phyloP scores from a whole-genome alignment of 1,139 yeast genomes.

The Meyerozyma elateridarum region DNA sequence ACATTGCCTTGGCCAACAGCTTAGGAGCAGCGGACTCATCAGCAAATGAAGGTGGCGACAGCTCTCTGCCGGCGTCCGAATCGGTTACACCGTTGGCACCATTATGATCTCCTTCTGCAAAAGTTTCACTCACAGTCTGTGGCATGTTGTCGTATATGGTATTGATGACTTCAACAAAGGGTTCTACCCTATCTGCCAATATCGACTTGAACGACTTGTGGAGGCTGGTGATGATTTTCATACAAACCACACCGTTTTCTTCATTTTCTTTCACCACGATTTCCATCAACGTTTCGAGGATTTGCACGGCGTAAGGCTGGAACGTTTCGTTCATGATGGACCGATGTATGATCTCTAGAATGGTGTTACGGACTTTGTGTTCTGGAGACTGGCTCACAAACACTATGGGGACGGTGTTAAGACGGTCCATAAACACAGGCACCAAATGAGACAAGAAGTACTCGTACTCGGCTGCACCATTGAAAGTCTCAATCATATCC shows the following conservation, averaged over 20 bases:
- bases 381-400: constrained; percentile 59
- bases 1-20: constrained; percentile 54
- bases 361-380: constrained; percentile 68
- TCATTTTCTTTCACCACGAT: constrained; percentile 79
- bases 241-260: constrained; percentile 88
- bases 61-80: constrained; percentile 21
- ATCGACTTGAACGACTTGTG: constrained; percentile 79
- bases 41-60: constrained; percentile 31
- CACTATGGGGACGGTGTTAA: constrained; percentile 70
- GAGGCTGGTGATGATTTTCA: constrained; percentile 83
- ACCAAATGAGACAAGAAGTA: constrained; percentile 57
- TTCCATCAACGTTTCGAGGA: constrained; percentile 57
- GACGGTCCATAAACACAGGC: constrained; percentile 56
- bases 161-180: constrained; percentile 73
- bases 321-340: constrained; percentile 80
- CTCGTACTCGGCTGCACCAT: constrained; percentile 75
- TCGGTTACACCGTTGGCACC: constrained; percentile 8
- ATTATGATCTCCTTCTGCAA: constrained; percentile 27
- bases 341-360: constrained; percentile 77
- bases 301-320: constrained; percentile 61
- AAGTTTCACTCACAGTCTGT: constrained; percentile 63
- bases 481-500: constrained; percentile 80
- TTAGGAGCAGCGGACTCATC: constrained; percentile 35
- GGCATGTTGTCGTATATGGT: constrained; percentile 80
- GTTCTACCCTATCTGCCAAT: constrained; percentile 68